Conservation (phyloP, 768 basidiomycete species). For the Artomyces pyxidatus region DNA sequence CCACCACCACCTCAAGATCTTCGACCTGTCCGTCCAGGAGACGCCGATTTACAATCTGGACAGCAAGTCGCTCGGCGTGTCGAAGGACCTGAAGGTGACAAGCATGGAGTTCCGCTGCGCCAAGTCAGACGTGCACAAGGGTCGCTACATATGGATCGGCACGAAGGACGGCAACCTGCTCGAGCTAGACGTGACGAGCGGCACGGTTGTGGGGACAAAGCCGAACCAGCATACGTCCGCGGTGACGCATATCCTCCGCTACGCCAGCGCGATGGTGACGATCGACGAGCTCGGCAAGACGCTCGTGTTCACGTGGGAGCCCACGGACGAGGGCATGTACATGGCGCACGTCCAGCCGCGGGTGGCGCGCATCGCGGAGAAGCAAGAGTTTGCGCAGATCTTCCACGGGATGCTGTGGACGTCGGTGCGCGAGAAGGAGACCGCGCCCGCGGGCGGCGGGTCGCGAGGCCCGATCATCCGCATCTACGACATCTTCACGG, state of each 20-base stretch:
- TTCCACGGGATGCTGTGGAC: slow-evolving; percentile 81
- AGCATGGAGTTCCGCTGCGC: slow-evolving; percentile 71
- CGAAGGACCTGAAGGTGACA: slow-evolving; percentile 65
- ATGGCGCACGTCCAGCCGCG: slow-evolving; percentile 44
- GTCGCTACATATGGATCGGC: slow-evolving; percentile 73
- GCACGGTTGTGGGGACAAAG: slow-evolving; percentile 47
- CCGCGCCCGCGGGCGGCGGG: slow-evolving; percentile 26
- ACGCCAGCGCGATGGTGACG: slow-evolving; percentile 63
- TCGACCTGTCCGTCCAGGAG: slow-evolving; percentile 45
- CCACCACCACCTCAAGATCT: slow-evolving; percentile 52
- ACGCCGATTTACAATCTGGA: slow-evolving; percentile 44
- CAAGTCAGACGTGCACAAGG: slow-evolving; percentile 36
- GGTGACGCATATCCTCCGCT: slow-evolving; percentile 68
- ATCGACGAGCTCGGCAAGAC: slow-evolving; percentile 84
- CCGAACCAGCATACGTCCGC: slow-evolving; percentile 55
- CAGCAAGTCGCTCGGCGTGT: slow-evolving; percentile 46
- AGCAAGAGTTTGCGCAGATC: slow-evolving; percentile 71
- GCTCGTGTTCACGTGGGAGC: slow-evolving; percentile 56
- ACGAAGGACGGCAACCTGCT: slow-evolving; percentile 85
- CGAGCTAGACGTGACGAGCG: slow-evolving; percentile 70
- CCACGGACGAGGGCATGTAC: slow-evolving; percentile 22
- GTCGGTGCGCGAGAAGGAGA: slow-evolving; percentile 45
- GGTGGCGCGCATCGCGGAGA: slow-evolving; percentile 66
- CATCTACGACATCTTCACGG: slow-evolving; percentile 67
- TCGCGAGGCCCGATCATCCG: slow-evolving; percentile 65